Conservation (phyloP, 306 rosid species). For the Coriaria nepalensis region DNA sequence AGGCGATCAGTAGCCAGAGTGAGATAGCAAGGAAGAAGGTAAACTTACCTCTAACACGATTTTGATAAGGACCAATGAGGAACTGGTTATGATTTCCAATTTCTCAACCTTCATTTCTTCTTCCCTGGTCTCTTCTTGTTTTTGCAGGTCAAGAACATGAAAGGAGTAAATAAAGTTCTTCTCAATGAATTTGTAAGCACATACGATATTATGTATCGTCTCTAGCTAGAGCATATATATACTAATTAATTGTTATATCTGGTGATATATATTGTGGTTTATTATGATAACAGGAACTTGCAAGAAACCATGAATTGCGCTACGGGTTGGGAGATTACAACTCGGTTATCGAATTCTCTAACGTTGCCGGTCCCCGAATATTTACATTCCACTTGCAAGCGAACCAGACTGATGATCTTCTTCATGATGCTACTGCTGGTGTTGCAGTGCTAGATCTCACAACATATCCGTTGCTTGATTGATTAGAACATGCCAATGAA, state of each 20-base stretch:
- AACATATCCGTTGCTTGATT: conserved; percentile 50
- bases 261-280: too few species aligned
- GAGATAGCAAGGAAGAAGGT: conserved; percentile 58
- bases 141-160: conserved; percentile 35
- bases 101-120: not conserved
- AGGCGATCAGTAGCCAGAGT: conserved; percentile 35
- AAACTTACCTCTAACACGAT: not conserved
- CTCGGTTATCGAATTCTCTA: conserved; percentile 42
- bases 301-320: conserved; percentile 43
- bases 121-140: not conserved
- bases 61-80: too few species aligned
- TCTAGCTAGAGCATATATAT: not conserved
- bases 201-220: not conserved
- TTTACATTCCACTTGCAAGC: conserved; percentile 46
- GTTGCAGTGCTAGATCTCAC: conserved; percentile 56
- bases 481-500: too few species aligned
- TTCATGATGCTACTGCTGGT: conserved; percentile 22
- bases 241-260: not conserved
- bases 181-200: conserved; percentile 39
- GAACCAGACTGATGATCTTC: conserved; percentile 32
- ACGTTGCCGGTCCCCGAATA: conserved; percentile 43
- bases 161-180: conserved; percentile 33
- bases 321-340: conserved; percentile 45
- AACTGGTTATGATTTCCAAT: too few species aligned
- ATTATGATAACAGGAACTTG: conserved; percentile 27